Evolutionary conservation across 345 rosid species (phyloP).

Genomic region (Hibiscus tridactylites): DNA sequence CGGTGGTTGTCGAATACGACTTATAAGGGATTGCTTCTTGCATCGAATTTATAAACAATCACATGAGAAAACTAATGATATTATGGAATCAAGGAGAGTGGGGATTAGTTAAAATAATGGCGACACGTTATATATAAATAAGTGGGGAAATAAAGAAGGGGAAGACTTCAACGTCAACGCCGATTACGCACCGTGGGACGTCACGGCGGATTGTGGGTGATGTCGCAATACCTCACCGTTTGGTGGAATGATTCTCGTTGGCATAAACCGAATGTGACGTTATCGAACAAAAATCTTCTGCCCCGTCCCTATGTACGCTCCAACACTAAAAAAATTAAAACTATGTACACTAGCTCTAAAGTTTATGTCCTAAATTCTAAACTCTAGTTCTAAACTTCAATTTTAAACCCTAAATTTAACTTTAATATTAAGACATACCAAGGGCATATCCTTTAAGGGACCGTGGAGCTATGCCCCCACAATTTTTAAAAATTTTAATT

Average conservation of each 20-base stretch:
- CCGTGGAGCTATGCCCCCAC: too few species aligned
- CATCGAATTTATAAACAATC: slow-evolving; percentile 21
- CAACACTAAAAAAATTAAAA: too few species aligned
- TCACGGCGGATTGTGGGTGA: slow-evolving; percentile 38
- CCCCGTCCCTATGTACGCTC: too few species aligned
- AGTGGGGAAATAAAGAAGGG: not conserved
- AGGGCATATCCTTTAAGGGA: too few species aligned
- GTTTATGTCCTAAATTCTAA: too few species aligned
- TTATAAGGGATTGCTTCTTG: slow-evolving; percentile 51
- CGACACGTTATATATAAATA: not conserved
- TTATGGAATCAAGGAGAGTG: not conserved
- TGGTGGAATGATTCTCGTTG: slow-evolving; percentile 31
- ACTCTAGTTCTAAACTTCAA: too few species aligned
- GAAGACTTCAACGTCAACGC: slow-evolving; percentile 51
- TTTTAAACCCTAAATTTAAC: too few species aligned
- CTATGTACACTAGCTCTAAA: too few species aligned
- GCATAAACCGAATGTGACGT: not conserved
- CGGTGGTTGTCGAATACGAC: slow-evolving; percentile 15
- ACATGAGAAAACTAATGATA: not conserved
- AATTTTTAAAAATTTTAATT: too few species aligned
- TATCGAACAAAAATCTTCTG: too few species aligned
- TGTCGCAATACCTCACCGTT: slow-evolving; percentile 32
- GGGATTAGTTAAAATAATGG: not conserved
- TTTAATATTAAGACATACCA: too few species aligned
- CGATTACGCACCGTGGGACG: slow-evolving; percentile 43